Percentiles rank a stretch among this genome's conserved stretches.
Conservation (phyloP, 2,329 filamentous ascomycete genomes). For the Albifimbria verrucaria region DNA sequence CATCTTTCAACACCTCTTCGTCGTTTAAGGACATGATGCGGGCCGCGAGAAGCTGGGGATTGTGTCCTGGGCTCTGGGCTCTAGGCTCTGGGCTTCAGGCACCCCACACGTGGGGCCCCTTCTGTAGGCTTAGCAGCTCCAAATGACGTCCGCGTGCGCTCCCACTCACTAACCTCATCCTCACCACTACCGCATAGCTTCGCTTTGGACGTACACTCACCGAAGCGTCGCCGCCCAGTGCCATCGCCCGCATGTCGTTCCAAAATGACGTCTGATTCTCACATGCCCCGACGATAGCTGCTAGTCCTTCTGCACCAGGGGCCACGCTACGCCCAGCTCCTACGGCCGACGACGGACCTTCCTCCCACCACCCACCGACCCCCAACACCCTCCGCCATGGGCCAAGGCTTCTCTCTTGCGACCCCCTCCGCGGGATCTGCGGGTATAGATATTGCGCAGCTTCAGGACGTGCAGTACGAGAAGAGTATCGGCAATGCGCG, state of each 20-base stretch:
- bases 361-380: conserved; percentile 1
- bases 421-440: conserved; percentile 88
- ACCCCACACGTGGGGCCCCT: not conserved
- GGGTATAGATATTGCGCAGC: conserved; percentile 89
- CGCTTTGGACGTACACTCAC: not conserved
- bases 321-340: not conserved
- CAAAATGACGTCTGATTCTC: conserved; percentile 10
- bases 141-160: not conserved
- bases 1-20: no score
- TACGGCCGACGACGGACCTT: not conserved
- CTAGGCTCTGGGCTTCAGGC: not conserved
- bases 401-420: conserved; percentile 92
- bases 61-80: no score
- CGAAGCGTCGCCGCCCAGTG: not conserved
- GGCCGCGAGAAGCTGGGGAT: no score
- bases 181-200: not conserved
- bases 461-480: conserved; percentile 88
- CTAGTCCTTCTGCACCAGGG: no score
- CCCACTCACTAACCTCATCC: not conserved
- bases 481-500: conserved; percentile 86
- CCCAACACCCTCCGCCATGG: conserved; percentile 56
- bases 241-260: not conserved
- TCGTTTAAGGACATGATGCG: no score
- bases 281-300: conserved; percentile 6
- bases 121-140: not conserved